These are phyloP conservation scores for Xylaria scruposa DNA, from an alignment of 495 filamentous ascomycete species.

Conservation along the genomic window DNA sequence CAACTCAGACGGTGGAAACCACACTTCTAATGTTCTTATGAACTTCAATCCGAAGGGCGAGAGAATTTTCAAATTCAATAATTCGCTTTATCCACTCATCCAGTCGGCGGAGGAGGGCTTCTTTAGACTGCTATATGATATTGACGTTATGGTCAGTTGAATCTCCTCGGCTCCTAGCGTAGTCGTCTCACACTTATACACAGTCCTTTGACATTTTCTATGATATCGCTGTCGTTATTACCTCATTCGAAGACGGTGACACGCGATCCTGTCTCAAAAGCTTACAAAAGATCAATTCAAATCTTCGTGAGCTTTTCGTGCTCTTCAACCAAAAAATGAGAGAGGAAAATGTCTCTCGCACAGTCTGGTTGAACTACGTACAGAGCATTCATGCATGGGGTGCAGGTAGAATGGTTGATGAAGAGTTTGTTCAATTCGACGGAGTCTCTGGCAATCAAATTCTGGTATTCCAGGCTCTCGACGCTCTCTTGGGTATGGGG, in stretches of 20 bases:
- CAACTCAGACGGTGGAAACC: slow-evolving; percentile 46
- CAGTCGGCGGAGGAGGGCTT: slow-evolving; percentile 9
- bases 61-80: not conserved
- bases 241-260: not conserved
- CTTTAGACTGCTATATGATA: slow-evolving; percentile 1
- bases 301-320: not conserved
- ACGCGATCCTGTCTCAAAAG: not conserved
- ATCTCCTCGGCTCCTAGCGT: not conserved
- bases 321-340: slow-evolving; percentile 21
- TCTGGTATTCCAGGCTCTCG: slow-evolving; percentile 50
- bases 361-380: slow-evolving; percentile 47
- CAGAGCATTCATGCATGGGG: slow-evolving; percentile 56
- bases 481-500: slow-evolving; percentile 52
- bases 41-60: slow-evolving; percentile 15
- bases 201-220: slow-evolving; percentile 6
- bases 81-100: not conserved
- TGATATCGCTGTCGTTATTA: not conserved
- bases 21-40: slow-evolving; percentile 31
- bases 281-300: not conserved
- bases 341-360: slow-evolving; percentile 36
- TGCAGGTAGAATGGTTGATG: slow-evolving; percentile 36
- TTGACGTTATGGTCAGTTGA: slow-evolving; percentile 1
- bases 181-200: not conserved
- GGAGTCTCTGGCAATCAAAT: slow-evolving; percentile 54
- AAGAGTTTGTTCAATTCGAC: slow-evolving; percentile 48